Percentiles rank a stretch among this genome's conserved stretches.
phyloP scores from a whole-genome alignment of 345 rosid genomes.

The Euphorbia peplus region DNA sequence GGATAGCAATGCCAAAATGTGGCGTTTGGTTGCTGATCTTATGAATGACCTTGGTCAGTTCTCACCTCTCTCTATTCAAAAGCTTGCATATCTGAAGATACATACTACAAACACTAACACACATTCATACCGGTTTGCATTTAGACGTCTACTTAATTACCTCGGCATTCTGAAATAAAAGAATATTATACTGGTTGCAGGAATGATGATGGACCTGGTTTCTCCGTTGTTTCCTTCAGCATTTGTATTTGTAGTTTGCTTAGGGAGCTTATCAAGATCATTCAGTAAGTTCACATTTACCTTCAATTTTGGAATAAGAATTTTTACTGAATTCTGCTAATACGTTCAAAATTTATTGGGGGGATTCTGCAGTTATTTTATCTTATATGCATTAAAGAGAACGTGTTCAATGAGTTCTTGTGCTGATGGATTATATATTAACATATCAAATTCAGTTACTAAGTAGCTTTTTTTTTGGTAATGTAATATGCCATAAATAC shows the following conservation, averaged over 20 bases:
- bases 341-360: neutral
- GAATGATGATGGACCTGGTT: conserved; percentile 96
- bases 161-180: neutral
- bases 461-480: neutral
- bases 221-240: conserved; percentile 92
- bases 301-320: neutral
- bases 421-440: conserved; percentile 4
- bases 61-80: conserved; percentile 1
- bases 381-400: neutral
- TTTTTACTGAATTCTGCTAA: neutral
- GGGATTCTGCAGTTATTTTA: neutral
- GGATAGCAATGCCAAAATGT: conserved; percentile 92
- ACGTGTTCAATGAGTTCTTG: neutral
- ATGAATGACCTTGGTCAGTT: conserved; percentile 90
- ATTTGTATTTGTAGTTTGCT: conserved; percentile 80
- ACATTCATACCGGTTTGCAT: neutral
- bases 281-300: conserved; percentile 57
- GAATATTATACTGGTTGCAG: conserved; percentile 42
- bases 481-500: neutral
- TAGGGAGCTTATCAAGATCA: conserved; percentile 93
- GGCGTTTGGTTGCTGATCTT: conserved; percentile 94
- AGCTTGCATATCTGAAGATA: neutral
- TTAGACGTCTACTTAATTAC: neutral
- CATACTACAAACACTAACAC: neutral
- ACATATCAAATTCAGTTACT: neutral